These are phyloP conservation scores for Ogataea philodendri DNA, from an alignment of 805 yeast genomes.

Conservation along the genomic window DNA sequence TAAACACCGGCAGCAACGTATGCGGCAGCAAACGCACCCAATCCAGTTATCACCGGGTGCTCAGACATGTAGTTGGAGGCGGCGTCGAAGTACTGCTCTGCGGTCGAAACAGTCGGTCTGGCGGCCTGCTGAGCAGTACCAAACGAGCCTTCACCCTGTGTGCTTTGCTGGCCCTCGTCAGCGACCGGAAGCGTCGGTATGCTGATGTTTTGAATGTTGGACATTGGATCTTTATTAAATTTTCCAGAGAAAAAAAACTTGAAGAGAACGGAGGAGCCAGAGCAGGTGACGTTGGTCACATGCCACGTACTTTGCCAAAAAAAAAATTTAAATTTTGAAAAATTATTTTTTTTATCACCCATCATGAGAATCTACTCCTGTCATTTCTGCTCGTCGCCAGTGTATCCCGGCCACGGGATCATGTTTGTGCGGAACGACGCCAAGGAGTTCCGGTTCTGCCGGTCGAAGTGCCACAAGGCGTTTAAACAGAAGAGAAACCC, in stretches of 20 bases:
- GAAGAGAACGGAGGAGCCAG: background rate
- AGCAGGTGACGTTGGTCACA: constrained; percentile 4
- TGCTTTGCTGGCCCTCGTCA: no score
- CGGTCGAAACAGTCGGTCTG: constrained; percentile 9
- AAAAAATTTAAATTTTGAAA: constrained; percentile 2
- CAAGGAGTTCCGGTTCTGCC: constrained; percentile 94
- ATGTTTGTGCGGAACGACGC: constrained; percentile 98
- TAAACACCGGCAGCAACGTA: constrained; percentile 67
- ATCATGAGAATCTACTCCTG: constrained; percentile 84
- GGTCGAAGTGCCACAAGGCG: constrained; percentile 96
- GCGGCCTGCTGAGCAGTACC: background rate
- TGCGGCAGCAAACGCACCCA: constrained; percentile 64
- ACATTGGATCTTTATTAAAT: constrained; percentile 15
- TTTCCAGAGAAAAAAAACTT: constrained; percentile 6
- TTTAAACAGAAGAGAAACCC: constrained; percentile 99
- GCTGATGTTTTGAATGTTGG: constrained; percentile 41
- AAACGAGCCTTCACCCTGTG: no score
- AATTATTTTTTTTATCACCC: constrained; percentile 6
- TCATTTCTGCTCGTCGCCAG: constrained; percentile 97
- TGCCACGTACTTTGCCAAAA: constrained; percentile 2
- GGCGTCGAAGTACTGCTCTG: constrained; percentile 62
- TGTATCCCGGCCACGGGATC: constrained; percentile 91
- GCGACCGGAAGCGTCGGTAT: constrained; percentile 58
- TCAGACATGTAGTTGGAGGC: constrained; percentile 58
- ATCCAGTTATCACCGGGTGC: constrained; percentile 73